Percentiles rank a stretch among this genome's conserved stretches.
These are phyloP conservation scores for Penicillium decumbens DNA, from an alignment of 2,329 filamentous ascomycete species.

Conservation along the genomic window DNA sequence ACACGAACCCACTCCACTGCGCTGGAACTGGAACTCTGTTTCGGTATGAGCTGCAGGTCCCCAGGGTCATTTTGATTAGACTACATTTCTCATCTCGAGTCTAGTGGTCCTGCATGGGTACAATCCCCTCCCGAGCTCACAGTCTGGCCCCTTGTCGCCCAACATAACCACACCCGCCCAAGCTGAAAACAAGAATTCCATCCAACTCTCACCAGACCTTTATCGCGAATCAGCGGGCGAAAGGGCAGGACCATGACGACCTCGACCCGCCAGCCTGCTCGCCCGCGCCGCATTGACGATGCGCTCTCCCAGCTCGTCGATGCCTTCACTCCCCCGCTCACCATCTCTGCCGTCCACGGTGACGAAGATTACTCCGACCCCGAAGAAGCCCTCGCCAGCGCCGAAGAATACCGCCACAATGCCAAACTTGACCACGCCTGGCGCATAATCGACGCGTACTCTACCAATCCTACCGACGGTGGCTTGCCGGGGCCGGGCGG, in stretches of 20 bases:
- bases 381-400: constrained; percentile 34
- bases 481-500: constrained; percentile 22
- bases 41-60: neutral
- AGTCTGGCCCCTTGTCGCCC: neutral
- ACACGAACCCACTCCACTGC: constrained; percentile 14
- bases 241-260: constrained; percentile 23
- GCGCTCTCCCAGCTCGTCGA: constrained; percentile 43
- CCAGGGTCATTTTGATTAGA: neutral
- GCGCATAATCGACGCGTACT: constrained; percentile 35
- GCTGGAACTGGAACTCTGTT: neutral
- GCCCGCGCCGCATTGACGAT: constrained; percentile 42
- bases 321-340: constrained; percentile 37
- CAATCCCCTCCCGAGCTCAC: neutral
- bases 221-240: constrained; percentile 6
- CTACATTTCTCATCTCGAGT: neutral
- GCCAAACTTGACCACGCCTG: constrained; percentile 36
- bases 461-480: constrained; percentile 22
- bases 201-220: constrained; percentile 1
- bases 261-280: constrained; percentile 32
- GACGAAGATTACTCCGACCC: constrained; percentile 30
- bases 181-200: neutral
- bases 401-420: constrained; percentile 37
- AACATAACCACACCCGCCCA: neutral
- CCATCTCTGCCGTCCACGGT: constrained; percentile 27
- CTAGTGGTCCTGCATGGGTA: neutral